These are phyloP conservation scores for Cutaneotrichosporon curvatum DNA, from an alignment of 1,284 basidiomycete genomes.

Conservation along the genomic window DNA sequence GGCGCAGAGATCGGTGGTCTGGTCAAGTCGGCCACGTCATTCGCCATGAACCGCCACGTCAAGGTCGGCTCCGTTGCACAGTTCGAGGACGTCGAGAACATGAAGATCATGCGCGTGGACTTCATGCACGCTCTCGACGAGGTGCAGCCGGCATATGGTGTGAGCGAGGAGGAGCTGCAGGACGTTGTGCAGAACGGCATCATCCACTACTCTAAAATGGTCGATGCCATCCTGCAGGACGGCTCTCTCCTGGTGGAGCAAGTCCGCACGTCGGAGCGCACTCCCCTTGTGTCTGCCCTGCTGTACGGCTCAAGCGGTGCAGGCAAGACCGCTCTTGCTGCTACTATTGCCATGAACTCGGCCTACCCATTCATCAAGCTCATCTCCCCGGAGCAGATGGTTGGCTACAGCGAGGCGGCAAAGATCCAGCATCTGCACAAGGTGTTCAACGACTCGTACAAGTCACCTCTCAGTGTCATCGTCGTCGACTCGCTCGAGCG, in stretches of 20 bases:
- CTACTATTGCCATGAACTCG: conserved; percentile 87
- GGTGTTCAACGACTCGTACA: conserved; percentile 92
- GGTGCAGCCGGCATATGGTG: conserved; percentile 95
- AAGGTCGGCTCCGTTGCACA: conserved; percentile 97
- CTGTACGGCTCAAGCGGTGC: conserved; percentile 84
- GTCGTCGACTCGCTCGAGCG: conserved; percentile 94
- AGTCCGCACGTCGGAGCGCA: conserved; percentile 80
- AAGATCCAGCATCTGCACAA: conserved; percentile 91
- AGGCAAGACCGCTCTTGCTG: conserved; percentile 93
- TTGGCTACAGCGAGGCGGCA: conserved; percentile 82
- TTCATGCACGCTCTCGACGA: conserved; percentile 90
- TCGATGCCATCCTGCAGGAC: conserved; percentile 68
- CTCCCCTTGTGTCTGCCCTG: conserved; percentile 84
- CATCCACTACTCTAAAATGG: conserved; percentile 82
- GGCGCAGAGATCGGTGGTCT: conserved; percentile 95
- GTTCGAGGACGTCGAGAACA: conserved; percentile 89
- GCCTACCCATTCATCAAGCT: conserved; percentile 98
- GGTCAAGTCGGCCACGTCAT: conserved; percentile 96
- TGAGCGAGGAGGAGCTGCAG: conserved; percentile 90
- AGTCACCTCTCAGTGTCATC: conserved; percentile 91
- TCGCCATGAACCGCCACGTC: conserved; percentile 95
- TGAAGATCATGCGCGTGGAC: conserved; percentile 80
- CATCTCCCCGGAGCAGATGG: conserved; percentile 93
- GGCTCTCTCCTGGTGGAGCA: conserved; percentile 94
- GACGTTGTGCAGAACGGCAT: conserved; percentile 96